These are phyloP conservation scores for Cadophora luteo-olivacea DNA, from an alignment of 2,329 filamentous ascomycete genomes.

Conservation along the genomic window DNA sequence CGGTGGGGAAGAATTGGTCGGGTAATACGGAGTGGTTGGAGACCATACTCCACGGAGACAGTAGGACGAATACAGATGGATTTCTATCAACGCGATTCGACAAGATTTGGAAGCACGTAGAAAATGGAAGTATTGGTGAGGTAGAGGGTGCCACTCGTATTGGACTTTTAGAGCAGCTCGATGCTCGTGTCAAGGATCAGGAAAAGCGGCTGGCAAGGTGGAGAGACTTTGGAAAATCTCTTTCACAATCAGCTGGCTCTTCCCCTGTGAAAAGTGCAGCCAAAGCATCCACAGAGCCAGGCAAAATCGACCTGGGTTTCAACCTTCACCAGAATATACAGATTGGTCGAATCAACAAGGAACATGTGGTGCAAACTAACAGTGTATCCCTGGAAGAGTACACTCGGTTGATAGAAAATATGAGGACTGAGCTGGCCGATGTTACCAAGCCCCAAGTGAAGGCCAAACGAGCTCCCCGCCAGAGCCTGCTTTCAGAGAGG, in stretches of 20 bases:
- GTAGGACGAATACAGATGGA: constrained; percentile 59
- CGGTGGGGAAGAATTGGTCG: constrained; percentile 77
- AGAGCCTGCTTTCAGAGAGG: constrained; percentile 26
- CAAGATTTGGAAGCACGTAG: constrained; percentile 72
- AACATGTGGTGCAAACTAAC: constrained; percentile 30
- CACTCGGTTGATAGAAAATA: constrained; percentile 39
- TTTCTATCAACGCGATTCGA: constrained; percentile 73
- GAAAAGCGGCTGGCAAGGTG: constrained; percentile 73
- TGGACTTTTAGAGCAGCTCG: constrained; percentile 73
- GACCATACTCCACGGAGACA: constrained; percentile 71
- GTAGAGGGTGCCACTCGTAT: constrained; percentile 54
- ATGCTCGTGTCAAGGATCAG: constrained; percentile 70
- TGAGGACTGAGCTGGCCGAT: constrained; percentile 40
- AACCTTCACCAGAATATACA: constrained; percentile 57
- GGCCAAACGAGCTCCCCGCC: constrained; percentile 15
- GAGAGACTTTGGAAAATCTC: constrained; percentile 66
- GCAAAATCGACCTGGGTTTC: constrained; percentile 59
- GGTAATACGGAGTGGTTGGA: constrained; percentile 79
- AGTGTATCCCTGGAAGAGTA: constrained; percentile 41
- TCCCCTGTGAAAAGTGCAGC: constrained; percentile 39
- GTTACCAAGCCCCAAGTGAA: constrained; percentile 37
- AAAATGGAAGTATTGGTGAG: constrained; percentile 62
- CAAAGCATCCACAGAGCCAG: constrained; percentile 2
- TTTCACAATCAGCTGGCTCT: constrained; percentile 29
- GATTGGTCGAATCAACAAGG: constrained; percentile 46